Base-by-base conservation (phyloP, 1,284 basidiomycete genomes). In the Anthracocystis panici-leucophaei region DNA sequence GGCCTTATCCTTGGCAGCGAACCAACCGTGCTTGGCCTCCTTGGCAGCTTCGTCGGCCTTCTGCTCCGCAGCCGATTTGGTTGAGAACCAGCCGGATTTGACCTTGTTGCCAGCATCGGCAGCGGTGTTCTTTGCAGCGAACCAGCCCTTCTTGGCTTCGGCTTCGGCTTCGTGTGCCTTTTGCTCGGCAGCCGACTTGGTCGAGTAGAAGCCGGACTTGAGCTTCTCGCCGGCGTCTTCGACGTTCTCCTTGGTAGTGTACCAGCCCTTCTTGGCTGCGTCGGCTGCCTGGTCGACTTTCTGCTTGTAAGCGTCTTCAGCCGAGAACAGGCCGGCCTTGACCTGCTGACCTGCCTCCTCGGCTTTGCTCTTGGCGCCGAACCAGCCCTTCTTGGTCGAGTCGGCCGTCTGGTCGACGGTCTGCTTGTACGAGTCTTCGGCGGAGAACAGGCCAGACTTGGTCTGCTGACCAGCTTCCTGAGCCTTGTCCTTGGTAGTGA, bases 311-410 rank as follows among this genome's bases (percentile, higher is more conserved):
- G 65, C 59, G 3, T 50, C 56, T 33, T 70, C 64, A 40, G 67
- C 59, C 3, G 62, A 65, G 54, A 57, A 65, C 14, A 52, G 44
- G 21, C 53, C 40, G 23, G 29, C 29, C 40, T 61, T 70, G 57
- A 58, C 54, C 25, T 61, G 44, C 33, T 65, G 57, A 10, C 53
- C 60, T 8, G 41, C 55, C n/a, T 74, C 60, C 16, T 71, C 71
- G n/a, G 67, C 66, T 49, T 59, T 68, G 27, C 68, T 57, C 56
- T 75, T 76, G 11, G 65, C 33, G 23, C 56, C 41, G 50, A 71
- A 70, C 76, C 67, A 69, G 52, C 66, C 56, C 16, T 52, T 45
- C 62, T 70, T 67, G 16, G 60, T 60, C 25, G 56, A 27, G 16
- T 52, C 41, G 20, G 59, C 57, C 7, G 65, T 61, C 45, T 69